Conservation (phyloP, 345 rosid species). For the Gynandropsis gynandra region DNA sequence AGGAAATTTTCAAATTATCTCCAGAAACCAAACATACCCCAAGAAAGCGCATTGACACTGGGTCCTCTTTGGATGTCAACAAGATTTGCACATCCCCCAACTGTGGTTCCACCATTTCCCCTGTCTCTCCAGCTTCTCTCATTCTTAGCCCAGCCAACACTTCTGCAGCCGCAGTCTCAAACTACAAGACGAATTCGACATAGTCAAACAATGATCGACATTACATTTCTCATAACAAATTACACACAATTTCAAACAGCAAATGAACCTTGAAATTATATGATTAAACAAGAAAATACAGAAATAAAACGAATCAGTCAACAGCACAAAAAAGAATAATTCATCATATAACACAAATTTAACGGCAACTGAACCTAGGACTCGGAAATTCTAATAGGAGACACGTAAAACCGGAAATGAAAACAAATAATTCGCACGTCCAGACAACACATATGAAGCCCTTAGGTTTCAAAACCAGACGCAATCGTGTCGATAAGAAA, state of each 20-base stretch:
- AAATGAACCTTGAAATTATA: neutral
- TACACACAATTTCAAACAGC: neutral
- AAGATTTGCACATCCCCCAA: conserved; percentile 65
- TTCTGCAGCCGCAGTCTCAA: conserved; percentile 90
- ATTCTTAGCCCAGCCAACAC: conserved; percentile 70
- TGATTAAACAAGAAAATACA: neutral
- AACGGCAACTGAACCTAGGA: no score
- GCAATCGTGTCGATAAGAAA: no score
- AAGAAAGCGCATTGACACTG: conserved; percentile 70
- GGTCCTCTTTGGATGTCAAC: conserved; percentile 75
- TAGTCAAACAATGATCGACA: neutral
- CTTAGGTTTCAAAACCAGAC: no score
- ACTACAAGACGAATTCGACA: conserved; percentile 28
- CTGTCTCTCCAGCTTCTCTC: conserved; percentile 61
- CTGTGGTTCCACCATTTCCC: conserved; percentile 79
- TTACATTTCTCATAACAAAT: neutral
- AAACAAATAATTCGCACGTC: no score
- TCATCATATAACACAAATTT: no score
- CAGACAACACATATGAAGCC: no score
- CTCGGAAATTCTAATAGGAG: no score
- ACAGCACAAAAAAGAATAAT: no score
- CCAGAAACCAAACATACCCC: conserved; percentile 42
- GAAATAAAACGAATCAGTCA: no score
- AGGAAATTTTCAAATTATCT: no score
- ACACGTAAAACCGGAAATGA: no score